phyloP scores from a whole-genome alignment of 2,329 filamentous ascomycete species.

The Fusarium domesticum region DNA sequence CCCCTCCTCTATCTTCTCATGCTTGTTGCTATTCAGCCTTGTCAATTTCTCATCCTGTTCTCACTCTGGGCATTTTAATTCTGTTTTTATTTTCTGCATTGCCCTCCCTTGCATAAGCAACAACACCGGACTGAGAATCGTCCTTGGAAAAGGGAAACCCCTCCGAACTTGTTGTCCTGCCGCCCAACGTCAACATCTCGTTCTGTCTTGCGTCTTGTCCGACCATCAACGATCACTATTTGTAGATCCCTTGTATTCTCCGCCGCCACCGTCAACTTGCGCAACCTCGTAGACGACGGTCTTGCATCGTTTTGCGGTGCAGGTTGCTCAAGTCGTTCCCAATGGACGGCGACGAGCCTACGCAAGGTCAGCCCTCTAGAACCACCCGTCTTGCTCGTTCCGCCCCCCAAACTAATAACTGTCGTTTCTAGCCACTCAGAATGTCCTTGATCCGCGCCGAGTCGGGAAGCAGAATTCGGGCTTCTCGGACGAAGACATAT shows the following conservation, averaged over 20 bases:
- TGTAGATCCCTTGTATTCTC: conserved; percentile 8
- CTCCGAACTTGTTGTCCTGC: neutral
- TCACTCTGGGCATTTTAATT: too few species aligned
- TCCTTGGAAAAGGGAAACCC: neutral
- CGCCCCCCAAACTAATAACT: conserved; percentile 16
- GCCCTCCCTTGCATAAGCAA: too few species aligned
- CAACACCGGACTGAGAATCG: too few species aligned
- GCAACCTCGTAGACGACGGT: conserved; percentile 13
- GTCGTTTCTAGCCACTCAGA: conserved; percentile 64
- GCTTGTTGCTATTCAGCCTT: conserved; percentile 2
- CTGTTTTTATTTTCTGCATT: too few species aligned
- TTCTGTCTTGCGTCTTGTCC: conserved; percentile 1
- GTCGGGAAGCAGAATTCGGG: conserved; percentile 78
- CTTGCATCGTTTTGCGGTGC: conserved; percentile 23
- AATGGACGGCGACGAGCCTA: conserved; percentile 46
- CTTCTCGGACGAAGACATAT: conserved; percentile 75
- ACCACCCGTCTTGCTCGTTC: neutral
- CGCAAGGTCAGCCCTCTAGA: conserved; percentile 36
- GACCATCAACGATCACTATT: neutral
- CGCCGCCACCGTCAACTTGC: conserved; percentile 2
- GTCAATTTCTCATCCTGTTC: too few species aligned
- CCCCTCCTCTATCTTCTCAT: too few species aligned
- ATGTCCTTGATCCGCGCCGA: conserved; percentile 75
- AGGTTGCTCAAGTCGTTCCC: conserved; percentile 33
- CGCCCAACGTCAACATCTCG: conserved; percentile 9